These are phyloP conservation scores for Cladosporium sp. DNA, from an alignment of 2,329 filamentous ascomycete species.

Conservation along the genomic window DNA sequence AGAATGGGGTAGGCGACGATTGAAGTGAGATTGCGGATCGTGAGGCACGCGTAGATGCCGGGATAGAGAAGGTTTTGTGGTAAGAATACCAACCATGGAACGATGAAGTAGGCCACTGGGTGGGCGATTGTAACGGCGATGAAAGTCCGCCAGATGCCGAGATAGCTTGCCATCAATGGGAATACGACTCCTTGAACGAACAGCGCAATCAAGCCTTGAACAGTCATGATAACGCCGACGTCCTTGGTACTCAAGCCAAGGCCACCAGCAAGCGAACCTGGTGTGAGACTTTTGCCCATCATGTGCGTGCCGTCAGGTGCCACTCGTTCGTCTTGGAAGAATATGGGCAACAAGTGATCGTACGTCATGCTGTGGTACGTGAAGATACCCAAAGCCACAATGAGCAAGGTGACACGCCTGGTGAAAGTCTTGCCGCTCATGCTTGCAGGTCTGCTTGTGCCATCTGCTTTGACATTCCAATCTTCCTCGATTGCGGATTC, in stretches of 20 bases:
- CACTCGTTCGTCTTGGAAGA: constrained; percentile 74
- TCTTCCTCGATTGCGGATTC: constrained; percentile 53
- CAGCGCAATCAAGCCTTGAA: constrained; percentile 71
- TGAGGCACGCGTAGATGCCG: constrained; percentile 66
- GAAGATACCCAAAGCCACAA: constrained; percentile 83
- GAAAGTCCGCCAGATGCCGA: constrained; percentile 69
- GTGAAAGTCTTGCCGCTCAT: constrained; percentile 55
- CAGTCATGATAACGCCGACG: constrained; percentile 67
- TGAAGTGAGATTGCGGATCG: constrained; percentile 66
- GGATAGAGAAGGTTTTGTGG: constrained; percentile 55
- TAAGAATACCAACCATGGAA: constrained; percentile 66
- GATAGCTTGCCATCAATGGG: constrained; percentile 60
- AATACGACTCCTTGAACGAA: constrained; percentile 73
- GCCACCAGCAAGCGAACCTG: constrained; percentile 54
- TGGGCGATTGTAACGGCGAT: constrained; percentile 65
- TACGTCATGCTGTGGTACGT: constrained; percentile 96
- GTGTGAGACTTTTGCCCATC: constrained; percentile 26
- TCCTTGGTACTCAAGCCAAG: constrained; percentile 66
- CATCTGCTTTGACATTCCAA: constrained; percentile 54
- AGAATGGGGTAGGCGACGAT: constrained; percentile 69
- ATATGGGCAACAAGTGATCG: constrained; percentile 88
- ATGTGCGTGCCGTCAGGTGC: constrained; percentile 40
- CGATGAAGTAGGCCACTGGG: constrained; percentile 66
- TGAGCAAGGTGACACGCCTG: constrained; percentile 69
- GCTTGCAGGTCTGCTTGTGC: constrained; percentile 37